Percentiles rank a stretch among this genome's conserved stretches.
Evolutionary conservation across 2,329 filamentous ascomycete genomes (phyloP).

Genomic region (Emergomyces orientalis): DNA sequence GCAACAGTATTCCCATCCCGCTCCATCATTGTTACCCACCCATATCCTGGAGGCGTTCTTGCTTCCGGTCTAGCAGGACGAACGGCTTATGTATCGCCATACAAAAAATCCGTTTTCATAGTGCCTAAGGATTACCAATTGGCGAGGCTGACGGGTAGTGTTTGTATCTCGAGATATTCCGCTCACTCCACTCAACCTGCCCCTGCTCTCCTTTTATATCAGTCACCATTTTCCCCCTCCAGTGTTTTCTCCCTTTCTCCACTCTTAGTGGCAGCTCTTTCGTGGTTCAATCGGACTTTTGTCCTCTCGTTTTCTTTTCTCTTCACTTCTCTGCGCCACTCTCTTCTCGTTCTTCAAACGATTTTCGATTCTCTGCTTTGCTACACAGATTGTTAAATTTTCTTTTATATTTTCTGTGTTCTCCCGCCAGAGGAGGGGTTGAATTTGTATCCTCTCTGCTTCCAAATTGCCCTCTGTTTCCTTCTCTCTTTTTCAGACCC

Average conservation of each 20-base stretch:
- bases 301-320: neutral
- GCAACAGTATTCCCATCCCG: neutral
- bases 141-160: neutral
- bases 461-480: neutral
- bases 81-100: neutral
- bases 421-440: neutral
- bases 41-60: neutral
- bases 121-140: neutral
- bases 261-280: neutral
- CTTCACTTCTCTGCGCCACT: neutral
- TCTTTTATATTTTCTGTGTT: neutral
- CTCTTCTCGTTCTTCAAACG: neutral
- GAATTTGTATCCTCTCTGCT: neutral
- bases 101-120: neutral
- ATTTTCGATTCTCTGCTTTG: neutral
- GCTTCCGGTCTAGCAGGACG: neutral
- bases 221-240: neutral
- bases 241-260: neutral
- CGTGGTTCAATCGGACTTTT: neutral
- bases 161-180: neutral
- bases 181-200: neutral
- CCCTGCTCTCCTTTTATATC: neutral
- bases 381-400: constrained; percentile 1
- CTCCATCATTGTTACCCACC: neutral
- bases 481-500: neutral